Evolutionary conservation across 176 grass and related monocot species (phyloP).

Genomic region (Cenchrus fungigraminus): DNA sequence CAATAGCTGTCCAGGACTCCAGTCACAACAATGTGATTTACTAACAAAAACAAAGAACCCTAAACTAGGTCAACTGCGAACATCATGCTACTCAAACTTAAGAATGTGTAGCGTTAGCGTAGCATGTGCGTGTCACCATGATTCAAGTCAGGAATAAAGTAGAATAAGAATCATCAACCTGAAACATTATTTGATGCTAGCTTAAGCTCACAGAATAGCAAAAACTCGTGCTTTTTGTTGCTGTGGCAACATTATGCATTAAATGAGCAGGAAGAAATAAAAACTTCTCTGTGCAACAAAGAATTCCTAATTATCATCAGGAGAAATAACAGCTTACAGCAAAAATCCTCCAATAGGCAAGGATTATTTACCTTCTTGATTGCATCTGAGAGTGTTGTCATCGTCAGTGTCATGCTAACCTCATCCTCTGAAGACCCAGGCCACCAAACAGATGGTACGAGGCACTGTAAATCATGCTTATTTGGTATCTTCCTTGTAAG

Average conservation of each 20-base stretch:
- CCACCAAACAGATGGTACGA: slow-evolving; percentile 93
- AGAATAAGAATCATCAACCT: neutral
- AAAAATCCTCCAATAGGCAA: neutral
- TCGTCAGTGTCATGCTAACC: slow-evolving; percentile 71
- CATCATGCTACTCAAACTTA: neutral
- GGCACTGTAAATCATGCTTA: slow-evolving; percentile 76
- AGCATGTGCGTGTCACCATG: neutral
- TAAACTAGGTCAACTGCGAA: slow-evolving; percentile 8
- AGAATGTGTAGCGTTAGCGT: neutral
- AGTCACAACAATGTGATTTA: neutral
- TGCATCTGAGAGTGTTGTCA: slow-evolving; percentile 71
- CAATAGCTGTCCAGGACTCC: neutral
- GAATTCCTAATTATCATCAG: slow-evolving; percentile 16
- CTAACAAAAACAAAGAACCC: neutral
- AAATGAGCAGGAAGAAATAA: neutral
- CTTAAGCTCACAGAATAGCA: neutral
- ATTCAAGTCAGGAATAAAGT: neutral
- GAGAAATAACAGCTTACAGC: slow-evolving; percentile 11
- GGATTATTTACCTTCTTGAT: slow-evolving; percentile 59
- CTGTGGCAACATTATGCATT: neutral
- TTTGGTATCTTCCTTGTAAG: slow-evolving; percentile 81
- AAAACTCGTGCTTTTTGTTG: neutral
- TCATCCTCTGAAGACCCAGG: slow-evolving; percentile 75
- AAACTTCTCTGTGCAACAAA: neutral
- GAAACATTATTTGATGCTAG: neutral